A percentile compares a stretch with the other conserved stretches of the same genome.
These are phyloP conservation scores for Phoenix dactylifera DNA, from an alignment of 176 grass and related monocot genomes.

Conservation along the genomic window DNA sequence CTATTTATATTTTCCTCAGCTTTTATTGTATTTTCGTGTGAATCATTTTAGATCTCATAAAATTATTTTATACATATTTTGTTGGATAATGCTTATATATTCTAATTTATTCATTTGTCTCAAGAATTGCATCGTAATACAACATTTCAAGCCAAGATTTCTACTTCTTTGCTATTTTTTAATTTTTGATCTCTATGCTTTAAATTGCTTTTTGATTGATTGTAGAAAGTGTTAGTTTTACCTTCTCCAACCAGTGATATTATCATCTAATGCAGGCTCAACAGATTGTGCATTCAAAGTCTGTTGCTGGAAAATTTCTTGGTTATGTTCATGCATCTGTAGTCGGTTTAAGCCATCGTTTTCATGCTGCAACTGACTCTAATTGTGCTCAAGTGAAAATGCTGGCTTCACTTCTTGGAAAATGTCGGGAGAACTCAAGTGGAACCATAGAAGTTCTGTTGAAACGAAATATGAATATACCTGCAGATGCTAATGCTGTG, in stretches of 20 bases:
- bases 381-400: conserved; percentile 48
- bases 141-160: no score
- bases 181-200: no score
- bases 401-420: conserved; percentile 58
- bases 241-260: neutral
- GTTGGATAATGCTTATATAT: no score
- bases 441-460: conserved; percentile 72
- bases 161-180: no score
- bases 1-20: no score
- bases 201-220: no score
- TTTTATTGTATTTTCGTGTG: no score
- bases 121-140: no score
- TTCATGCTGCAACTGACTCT: conserved; percentile 44
- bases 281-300: conserved; percentile 34
- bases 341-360: conserved; percentile 78
- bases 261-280: conserved; percentile 37
- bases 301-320: conserved; percentile 25
- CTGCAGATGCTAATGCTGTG: conserved; percentile 83
- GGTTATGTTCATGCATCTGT: conserved; percentile 75
- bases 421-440: conserved; percentile 44
- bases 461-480: conserved; percentile 67
- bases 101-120: no score
- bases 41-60: no score
- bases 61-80: no score
- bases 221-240: no score